These are phyloP conservation scores for Wickerhamomyces kurtzmanii DNA, from an alignment of 805 yeast species.

Conservation along the genomic window DNA sequence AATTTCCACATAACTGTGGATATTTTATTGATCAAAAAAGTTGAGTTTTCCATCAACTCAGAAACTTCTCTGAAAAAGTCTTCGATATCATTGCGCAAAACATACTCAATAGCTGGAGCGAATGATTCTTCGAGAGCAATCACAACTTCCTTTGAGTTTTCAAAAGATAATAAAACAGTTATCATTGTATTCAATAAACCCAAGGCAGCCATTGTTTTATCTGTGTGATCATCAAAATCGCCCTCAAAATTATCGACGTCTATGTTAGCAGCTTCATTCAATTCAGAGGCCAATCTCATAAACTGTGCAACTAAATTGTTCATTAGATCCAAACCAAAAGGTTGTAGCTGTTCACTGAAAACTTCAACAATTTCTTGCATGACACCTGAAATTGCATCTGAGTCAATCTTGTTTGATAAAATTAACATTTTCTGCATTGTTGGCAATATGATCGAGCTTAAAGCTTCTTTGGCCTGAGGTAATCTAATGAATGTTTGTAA, in stretches of 20 bases:
- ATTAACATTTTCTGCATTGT: conserved; percentile 73
- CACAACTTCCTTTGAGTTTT: conserved; percentile 64
- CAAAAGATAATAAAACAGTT: conserved; percentile 74
- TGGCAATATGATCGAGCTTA: conserved; percentile 62
- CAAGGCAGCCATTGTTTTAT: conserved; percentile 72
- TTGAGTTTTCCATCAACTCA: conserved; percentile 64
- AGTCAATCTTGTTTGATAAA: conserved; percentile 73
- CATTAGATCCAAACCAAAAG: conserved; percentile 73
- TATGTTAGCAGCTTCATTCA: conserved; percentile 46
- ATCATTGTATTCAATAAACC: conserved; percentile 77
- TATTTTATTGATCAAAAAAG: conserved; percentile 48
- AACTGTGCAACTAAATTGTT: conserved; percentile 65
- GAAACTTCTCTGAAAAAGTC: conserved; percentile 72
- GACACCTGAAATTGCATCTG: conserved; percentile 79
- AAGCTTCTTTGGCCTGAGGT: conserved; percentile 56
- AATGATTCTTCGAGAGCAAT: conserved; percentile 55
- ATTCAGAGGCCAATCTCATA: conserved; percentile 55
- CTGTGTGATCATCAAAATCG: conserved; percentile 33
- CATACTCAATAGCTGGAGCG: conserved; percentile 58
- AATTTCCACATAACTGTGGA: conserved; percentile 71
- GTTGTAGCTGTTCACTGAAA: conserved; percentile 81
- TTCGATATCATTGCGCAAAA: conserved; percentile 54
- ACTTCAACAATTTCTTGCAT: conserved; percentile 94
- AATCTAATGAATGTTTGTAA: conserved; percentile 67
- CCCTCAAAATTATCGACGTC: conserved; percentile 27